A percentile compares a stretch with the other conserved stretches of the same genome.
These are phyloP conservation scores for Fusarium sp. DNA, from an alignment of 2,329 filamentous ascomycete species.

Conservation along the genomic window DNA sequence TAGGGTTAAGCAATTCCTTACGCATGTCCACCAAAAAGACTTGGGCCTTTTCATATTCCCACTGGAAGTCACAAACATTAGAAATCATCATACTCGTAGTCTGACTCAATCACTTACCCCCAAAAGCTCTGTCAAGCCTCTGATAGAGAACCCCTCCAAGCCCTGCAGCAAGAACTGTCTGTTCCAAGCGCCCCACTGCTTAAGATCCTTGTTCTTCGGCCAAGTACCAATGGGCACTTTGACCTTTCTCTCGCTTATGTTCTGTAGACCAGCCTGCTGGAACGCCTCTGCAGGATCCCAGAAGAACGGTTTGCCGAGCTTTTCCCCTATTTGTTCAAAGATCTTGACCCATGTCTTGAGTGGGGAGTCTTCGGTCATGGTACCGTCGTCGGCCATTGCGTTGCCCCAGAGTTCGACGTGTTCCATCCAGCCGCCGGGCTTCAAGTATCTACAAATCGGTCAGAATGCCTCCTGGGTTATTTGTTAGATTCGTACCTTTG, in stretches of 20 bases:
- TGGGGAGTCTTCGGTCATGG: conserved; percentile 29
- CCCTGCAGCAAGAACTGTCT: conserved; percentile 39
- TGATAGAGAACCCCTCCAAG: conserved; percentile 42
- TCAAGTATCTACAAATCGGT: neutral
- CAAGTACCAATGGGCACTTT: conserved; percentile 44
- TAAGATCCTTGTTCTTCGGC: conserved; percentile 47
- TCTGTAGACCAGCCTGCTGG: conserved; percentile 5
- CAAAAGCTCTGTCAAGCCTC: conserved; percentile 35
- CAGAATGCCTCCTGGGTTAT: rapidly evolving
- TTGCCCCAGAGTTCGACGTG: conserved; percentile 29
- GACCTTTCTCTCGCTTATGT: conserved; percentile 24
- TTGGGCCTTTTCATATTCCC: conserved; percentile 19
- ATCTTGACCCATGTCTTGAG: conserved; percentile 22
- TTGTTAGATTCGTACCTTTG: neutral
- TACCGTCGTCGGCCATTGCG: conserved; percentile 20
- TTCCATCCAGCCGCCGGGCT: conserved; percentile 26
- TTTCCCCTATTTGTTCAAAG: conserved; percentile 19
- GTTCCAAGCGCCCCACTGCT: conserved; percentile 44
- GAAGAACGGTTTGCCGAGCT: conserved; percentile 23
- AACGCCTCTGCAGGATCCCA: conserved; percentile 19
- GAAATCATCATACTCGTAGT: rapidly evolving
- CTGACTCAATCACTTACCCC: conserved; percentile 3
- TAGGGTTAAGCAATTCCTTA: conserved; percentile 12
- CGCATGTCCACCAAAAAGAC: conserved; percentile 15
- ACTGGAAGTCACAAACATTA: neutral